phyloP scores from a whole-genome alignment of 371 early-diverging fungal species.

The Lichtheimia corymbifera region DNA sequence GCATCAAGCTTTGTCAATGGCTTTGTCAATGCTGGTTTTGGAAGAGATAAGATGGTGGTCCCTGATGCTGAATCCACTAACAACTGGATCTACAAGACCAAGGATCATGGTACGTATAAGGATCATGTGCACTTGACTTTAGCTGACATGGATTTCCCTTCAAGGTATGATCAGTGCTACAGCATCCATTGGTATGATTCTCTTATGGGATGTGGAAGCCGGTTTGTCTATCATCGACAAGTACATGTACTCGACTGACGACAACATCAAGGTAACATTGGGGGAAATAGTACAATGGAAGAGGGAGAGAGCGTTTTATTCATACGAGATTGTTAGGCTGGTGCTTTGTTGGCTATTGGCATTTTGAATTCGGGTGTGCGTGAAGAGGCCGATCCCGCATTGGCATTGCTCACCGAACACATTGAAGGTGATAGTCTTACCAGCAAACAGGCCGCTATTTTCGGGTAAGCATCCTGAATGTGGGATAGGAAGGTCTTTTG shows the following conservation, averaged over 20 bases:
- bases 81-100: slow-evolving; percentile 96
- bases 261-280: slow-evolving; percentile 74
- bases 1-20: slow-evolving; percentile 98
- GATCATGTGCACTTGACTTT: neutral
- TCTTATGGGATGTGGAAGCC: slow-evolving; percentile 93
- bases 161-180: slow-evolving; percentile 89
- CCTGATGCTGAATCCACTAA: slow-evolving; percentile 72
- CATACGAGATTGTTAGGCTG: slow-evolving; percentile 59
- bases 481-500: neutral
- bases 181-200: slow-evolving; percentile 91
- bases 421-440: slow-evolving; percentile 58
- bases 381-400: slow-evolving; percentile 91
- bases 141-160: neutral
- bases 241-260: slow-evolving; percentile 87
- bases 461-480: slow-evolving; percentile 55
- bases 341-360: slow-evolving; percentile 94
- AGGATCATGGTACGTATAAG: slow-evolving; percentile 73
- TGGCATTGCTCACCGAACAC: slow-evolving; percentile 88
- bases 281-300: too few relatives aligned
- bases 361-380: slow-evolving; percentile 88
- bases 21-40: slow-evolving; percentile 96
- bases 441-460: slow-evolving; percentile 65
- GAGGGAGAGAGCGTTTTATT: neutral
- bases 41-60: slow-evolving; percentile 90
- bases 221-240: slow-evolving; percentile 92